Evolutionary conservation across 148 eudicot species (phyloP).

Genomic region (Persicaria maculosa): DNA sequence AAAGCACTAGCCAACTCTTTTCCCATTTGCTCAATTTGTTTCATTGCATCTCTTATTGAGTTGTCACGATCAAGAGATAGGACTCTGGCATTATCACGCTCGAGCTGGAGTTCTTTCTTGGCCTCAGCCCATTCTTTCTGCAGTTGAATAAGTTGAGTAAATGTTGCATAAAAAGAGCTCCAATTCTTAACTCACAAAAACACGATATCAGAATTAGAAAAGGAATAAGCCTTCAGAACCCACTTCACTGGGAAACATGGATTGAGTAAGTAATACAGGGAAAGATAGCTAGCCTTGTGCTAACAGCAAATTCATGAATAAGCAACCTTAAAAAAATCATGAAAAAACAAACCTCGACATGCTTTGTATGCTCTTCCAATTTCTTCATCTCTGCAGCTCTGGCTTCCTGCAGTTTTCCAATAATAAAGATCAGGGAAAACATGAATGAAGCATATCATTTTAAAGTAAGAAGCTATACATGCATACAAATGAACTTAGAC

Average conservation of each 20-base stretch:
- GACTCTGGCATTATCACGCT: constrained; percentile 48
- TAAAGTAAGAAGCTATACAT: background rate
- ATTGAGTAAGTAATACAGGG: background rate
- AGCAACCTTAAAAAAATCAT: too few relatives aligned
- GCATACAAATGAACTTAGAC: background rate
- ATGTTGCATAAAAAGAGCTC: background rate
- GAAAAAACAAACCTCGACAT: constrained; percentile 47
- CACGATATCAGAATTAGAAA: background rate
- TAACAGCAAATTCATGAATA: background rate
- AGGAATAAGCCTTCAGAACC: background rate
- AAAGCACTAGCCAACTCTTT: constrained; percentile 61
- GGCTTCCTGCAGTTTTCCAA: constrained; percentile 41
- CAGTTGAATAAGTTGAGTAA: constrained; percentile 4
- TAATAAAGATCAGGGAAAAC: background rate
- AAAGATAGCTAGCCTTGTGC: background rate
- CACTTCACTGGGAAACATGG: background rate
- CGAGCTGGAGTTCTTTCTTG: constrained; percentile 74
- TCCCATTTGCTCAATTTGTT: constrained; percentile 66
- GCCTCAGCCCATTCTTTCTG: constrained; percentile 94
- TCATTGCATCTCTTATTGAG: constrained; percentile 52
- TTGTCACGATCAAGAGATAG: constrained; percentile 61
- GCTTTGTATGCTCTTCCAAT: constrained; percentile 60
- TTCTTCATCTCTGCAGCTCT: constrained; percentile 69
- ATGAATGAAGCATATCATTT: background rate
- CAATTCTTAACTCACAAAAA: background rate